Base-by-base conservation (phyloP, 2,329 filamentous ascomycete species). In the Chalaropsis thielavioides region DNA sequence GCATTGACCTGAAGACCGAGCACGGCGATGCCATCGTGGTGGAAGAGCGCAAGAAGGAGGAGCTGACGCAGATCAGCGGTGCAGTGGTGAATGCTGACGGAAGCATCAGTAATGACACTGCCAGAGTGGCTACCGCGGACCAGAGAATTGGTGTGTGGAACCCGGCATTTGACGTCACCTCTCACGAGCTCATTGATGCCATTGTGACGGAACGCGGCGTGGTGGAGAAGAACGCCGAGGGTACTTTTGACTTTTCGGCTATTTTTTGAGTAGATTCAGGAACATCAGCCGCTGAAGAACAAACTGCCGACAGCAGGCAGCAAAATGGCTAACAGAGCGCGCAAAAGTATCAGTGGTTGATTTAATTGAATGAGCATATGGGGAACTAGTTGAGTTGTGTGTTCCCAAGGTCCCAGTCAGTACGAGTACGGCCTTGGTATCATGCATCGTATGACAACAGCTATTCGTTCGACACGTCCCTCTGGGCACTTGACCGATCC, bases 121-220 rank as follows among this genome's bases (percentile, higher is more conserved):
- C 85, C 19, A 84, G 87, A 13, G 83, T 97, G 40, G 90, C 88
- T 51, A 92, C 90, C 62, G 92, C 92, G 0, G 81, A 86, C 68
- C 82, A 85, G 72, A 84, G 84, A 1, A 91, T 97, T 68, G 79
- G 82, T 49, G 91, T 97, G 8, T 99, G 94, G 92, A 99, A 99
- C 73, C 94, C 94, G 40, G 89, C 91, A 0, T 99, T 99, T 73
- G 94, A 99, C 72, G 89, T 99, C 41, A 99, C 94, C 10, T 92
- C 94, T 0, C 84, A 88, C 44, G 83, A 84, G 68, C 77, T 96
- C 63, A 96, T 99, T 69, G 94, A 99, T 74, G 91, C 89, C 1
- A 88, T 99, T 66, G 89, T 97, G 68, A 99, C 94, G 0, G 94
- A 99, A 76, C 85, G 88, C 70, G 92, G 92, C 0, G 89, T 91